Base-by-base conservation (phyloP, 2,329 filamentous ascomycete species). In the Exophiala sp. region DNA sequence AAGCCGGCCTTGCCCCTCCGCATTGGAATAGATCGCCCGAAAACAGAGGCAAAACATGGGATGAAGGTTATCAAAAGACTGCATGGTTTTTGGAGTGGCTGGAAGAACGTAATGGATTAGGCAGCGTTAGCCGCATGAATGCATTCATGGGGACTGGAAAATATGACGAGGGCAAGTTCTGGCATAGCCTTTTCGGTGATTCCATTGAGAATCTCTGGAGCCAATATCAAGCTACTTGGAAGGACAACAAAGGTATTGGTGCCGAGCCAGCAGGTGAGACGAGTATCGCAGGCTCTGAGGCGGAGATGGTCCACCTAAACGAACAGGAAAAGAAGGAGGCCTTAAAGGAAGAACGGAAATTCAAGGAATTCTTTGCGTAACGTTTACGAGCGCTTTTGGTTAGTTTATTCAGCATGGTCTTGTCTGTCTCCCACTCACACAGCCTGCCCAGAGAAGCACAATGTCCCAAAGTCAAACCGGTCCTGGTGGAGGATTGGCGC, bases 81-180 rank as follows among this genome's bases (percentile, higher is more conserved):
- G 93, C 83, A 1, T 97, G 88, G 66, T 97, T 97, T 61, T 70
- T 97, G 43, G 83, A 93, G 47, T 95, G 88, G 71, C 70, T 97
- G 40, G 90, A 96, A 69, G 66, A 72, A 29, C 75, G 75, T 41
- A 85, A 79, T 58, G 81, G 81, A 0, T 62, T 66, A 7, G 81
- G 79, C 6, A 79, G 78, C 0, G 74, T 86, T 22, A 71, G 79
- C 48, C 75, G 72, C 49, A 67, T 93, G 43, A 79, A 94, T 62
- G 83, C 82, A 62, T 78, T 76, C 57, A 67, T 95, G 64, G 73
- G 81, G 53, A 69, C 69, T n/a, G 71, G 71, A 34, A 73, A 71
- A 68, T 86, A 93, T 67, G 72, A 83, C 55, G 77, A 85, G 68
- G 69, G 79, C 45, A 61, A 67, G 44, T 80, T 93, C 66, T 85